Conservation (phyloP, 2,329 filamentous ascomycete genomes). For the Fusarium nanum region DNA sequence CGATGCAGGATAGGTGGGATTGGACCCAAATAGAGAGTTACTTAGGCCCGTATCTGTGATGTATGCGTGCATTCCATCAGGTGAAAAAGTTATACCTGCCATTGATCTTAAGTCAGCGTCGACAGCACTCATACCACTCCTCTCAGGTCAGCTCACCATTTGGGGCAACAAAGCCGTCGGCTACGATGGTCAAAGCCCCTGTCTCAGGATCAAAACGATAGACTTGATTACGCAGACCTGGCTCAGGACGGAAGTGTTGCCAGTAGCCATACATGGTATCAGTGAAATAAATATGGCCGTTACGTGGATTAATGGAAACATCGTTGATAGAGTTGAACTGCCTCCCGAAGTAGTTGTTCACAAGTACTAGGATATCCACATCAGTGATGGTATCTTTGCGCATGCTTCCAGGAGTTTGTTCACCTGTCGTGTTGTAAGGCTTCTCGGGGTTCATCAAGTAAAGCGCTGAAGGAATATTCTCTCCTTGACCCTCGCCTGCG, state of each 20-base stretch:
- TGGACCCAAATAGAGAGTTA: conserved; percentile 57
- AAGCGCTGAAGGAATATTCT: conserved; percentile 43
- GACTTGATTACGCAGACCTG: conserved; percentile 67
- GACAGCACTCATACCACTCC: too few relatives aligned
- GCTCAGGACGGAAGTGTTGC: conserved; percentile 66
- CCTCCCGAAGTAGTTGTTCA: conserved; percentile 70
- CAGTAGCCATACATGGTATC: conserved; percentile 70
- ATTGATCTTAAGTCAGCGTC: too few relatives aligned
- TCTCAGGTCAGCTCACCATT: conserved; percentile 56
- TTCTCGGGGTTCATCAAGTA: conserved; percentile 48
- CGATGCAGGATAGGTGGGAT: conserved; percentile 56
- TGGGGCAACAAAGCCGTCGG: conserved; percentile 66
- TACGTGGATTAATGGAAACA: conserved; percentile 63
- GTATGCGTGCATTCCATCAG: conserved; percentile 63
- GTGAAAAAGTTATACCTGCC: conserved; percentile 67
- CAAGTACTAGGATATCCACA: conserved; percentile 51
- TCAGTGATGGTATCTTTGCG: not conserved
- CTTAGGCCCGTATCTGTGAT: conserved; percentile 66
- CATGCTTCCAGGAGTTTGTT: not conserved
- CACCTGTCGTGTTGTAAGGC: conserved; percentile 64
- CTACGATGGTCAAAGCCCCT: conserved; percentile 64
- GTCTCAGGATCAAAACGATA: conserved; percentile 66
- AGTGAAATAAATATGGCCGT: conserved; percentile 72
- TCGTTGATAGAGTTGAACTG: conserved; percentile 72
- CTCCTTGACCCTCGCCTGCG: conserved; percentile 62